Evolutionary conservation across 2,329 filamentous ascomycete genomes (phyloP).

Genomic region (Tricladium varicosporioides): DNA sequence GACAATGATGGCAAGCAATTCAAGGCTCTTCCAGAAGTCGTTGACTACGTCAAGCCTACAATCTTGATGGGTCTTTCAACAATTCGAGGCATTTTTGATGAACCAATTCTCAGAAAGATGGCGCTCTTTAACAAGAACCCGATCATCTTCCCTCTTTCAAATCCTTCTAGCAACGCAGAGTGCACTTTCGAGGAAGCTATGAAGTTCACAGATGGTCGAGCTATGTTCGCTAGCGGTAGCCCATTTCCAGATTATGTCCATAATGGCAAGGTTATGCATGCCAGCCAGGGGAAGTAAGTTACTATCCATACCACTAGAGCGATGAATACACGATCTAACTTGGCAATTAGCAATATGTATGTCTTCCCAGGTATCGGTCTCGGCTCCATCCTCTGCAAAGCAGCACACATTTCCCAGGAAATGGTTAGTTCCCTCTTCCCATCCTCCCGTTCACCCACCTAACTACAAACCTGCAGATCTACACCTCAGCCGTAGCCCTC

Average conservation of each 20-base stretch:
- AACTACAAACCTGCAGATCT: slow-evolving; percentile 65
- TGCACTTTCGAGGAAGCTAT: slow-evolving; percentile 75
- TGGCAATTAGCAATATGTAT: slow-evolving; percentile 75
- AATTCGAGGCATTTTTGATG: slow-evolving; percentile 70
- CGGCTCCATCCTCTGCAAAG: slow-evolving; percentile 69
- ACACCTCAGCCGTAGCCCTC: slow-evolving; percentile 73
- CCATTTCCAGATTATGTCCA: slow-evolving; percentile 72
- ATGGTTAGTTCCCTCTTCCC: slow-evolving; percentile 22
- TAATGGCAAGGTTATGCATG: slow-evolving; percentile 46
- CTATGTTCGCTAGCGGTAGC: slow-evolving; percentile 77
- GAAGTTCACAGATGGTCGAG: slow-evolving; percentile 73
- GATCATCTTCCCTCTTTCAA: slow-evolving; percentile 76
- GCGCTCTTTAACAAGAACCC: slow-evolving; percentile 67
- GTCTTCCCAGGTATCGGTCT: slow-evolving; percentile 85
- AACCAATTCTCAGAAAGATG: slow-evolving; percentile 73
- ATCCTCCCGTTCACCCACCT: neutral
- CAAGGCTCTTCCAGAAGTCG: slow-evolving; percentile 63
- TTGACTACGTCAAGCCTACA: slow-evolving; percentile 72
- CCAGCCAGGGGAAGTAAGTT: slow-evolving; percentile 46
- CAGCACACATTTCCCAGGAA: slow-evolving; percentile 50
- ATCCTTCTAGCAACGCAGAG: slow-evolving; percentile 80
- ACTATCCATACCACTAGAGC: neutral
- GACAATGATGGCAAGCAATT: slow-evolving; percentile 39
- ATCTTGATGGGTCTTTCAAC: slow-evolving; percentile 84
- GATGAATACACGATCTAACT: slow-evolving; percentile 4